Percentiles rank a stretch among this genome's conserved stretches.
Conservation (phyloP, 768 basidiomycete genomes). For the Mycena vitilis region DNA sequence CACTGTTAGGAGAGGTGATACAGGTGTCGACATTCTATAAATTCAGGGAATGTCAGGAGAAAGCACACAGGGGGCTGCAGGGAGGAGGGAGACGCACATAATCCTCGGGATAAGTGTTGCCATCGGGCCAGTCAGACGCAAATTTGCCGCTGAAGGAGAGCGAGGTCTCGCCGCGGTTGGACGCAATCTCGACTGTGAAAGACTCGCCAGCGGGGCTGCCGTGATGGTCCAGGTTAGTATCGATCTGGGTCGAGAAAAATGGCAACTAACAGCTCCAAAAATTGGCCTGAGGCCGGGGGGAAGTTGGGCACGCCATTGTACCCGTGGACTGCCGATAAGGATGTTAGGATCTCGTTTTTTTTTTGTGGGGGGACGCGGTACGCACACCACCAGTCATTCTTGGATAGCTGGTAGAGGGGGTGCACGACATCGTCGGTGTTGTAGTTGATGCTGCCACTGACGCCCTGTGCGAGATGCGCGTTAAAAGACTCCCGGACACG, state of each 20-base stretch:
- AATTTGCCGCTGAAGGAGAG: slow-evolving; percentile 55
- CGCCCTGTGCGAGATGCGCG: slow-evolving; percentile 42
- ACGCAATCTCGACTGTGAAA: slow-evolving; percentile 62
- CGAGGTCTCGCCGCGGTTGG: slow-evolving; percentile 60
- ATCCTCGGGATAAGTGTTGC: slow-evolving; percentile 55
- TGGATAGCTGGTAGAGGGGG: slow-evolving; percentile 56
- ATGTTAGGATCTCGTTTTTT: slow-evolving; percentile 6
- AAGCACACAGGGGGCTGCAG: neutral
- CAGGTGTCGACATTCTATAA: slow-evolving; percentile 53
- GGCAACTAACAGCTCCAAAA: slow-evolving; percentile 55
- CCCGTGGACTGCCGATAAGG: slow-evolving; percentile 48
- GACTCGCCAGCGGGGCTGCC: slow-evolving; percentile 57
- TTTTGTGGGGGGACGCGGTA: slow-evolving; percentile 15
- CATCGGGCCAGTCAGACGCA: slow-evolving; percentile 60
- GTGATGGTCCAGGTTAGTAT: neutral
- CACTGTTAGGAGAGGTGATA: slow-evolving; percentile 62
- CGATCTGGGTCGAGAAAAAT: neutral
- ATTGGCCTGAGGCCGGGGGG: slow-evolving; percentile 55
- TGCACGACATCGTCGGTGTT: slow-evolving; percentile 54
- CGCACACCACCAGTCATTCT: slow-evolving; percentile 61
- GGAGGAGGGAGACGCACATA: slow-evolving; percentile 48
- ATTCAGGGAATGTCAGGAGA: slow-evolving; percentile 11
- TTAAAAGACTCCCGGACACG: neutral
- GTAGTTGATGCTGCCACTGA: slow-evolving; percentile 42
- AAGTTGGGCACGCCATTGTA: slow-evolving; percentile 52